Base-by-base conservation (phyloP, 2,329 filamentous ascomycete genomes). In the Arachnopeziza araneosa region DNA sequence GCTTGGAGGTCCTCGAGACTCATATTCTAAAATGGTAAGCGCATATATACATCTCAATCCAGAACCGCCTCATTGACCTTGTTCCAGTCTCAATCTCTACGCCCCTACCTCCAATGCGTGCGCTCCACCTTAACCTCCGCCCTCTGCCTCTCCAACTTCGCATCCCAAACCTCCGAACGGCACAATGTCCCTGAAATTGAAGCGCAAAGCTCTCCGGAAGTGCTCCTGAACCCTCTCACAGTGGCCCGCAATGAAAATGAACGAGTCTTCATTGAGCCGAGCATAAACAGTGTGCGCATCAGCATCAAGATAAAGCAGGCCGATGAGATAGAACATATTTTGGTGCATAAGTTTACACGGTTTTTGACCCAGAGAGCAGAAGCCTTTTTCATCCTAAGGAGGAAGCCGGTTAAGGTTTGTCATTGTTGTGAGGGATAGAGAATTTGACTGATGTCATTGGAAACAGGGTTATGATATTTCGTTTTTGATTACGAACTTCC, bases 291-390 rank as follows among this genome's bases (percentile, higher is more conserved):
- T 68, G 90, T 99, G 68, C 89, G 95, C 69, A 90, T 99, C 72
- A 96, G 91, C 83, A 96, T 99, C 79, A 91, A 93, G 81, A 97
- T 99, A 77, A 99, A 99, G 80, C 95, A 99, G 81, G 95, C 95
- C 64, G 95, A 99, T 76, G 95, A 99, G 79, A 99, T 98, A 71
- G 95, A 99, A 77, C 86, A 96, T 74, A 98, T 99, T 66, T 80
- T 99, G 63, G 95, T 99, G 66, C 95, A 98, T 80, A 99, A 99
- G 78, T 98, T 99, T 72, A 96, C 93, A 50, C 84, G 95, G 59
- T 99, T 99, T 82, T 78, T 99, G 78, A 97, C 91, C 49, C 93
- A 97, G 78, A 83, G 93, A 76, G 95, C 95, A 54, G 95, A 99
- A 77, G 91, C 91, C 0, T 99, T 99, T 79, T 98, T 98, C 73